Evolutionary conservation across 2,329 filamentous ascomycete genomes (phyloP).

Genomic region (Apiospora koreana): DNA sequence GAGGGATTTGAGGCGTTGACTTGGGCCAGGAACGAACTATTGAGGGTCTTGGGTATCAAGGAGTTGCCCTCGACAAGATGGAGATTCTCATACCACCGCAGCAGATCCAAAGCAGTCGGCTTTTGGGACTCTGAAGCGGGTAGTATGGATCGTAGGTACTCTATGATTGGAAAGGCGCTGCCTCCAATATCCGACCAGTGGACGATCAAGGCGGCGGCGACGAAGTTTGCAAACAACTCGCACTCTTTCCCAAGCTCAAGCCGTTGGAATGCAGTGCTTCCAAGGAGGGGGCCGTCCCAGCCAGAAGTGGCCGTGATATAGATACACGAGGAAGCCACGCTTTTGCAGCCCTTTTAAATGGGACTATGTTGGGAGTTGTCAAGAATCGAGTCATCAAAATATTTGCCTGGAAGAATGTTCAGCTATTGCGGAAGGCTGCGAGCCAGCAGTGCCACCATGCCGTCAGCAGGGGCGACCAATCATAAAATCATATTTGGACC

Average conservation of each 20-base stretch:
- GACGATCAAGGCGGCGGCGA: not conserved
- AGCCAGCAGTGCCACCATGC: not conserved
- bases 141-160: not conserved
- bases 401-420: not conserved
- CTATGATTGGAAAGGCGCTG: not conserved
- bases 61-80: not conserved
- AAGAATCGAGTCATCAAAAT: not conserved
- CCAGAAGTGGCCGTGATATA: not conserved
- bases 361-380: too few relatives aligned
- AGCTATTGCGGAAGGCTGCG: not conserved
- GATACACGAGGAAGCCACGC: not conserved
- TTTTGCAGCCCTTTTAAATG: too few relatives aligned
- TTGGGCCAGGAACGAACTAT: not conserved
- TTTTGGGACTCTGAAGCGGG: not conserved
- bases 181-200: not conserved
- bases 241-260: not conserved
- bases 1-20: not conserved
- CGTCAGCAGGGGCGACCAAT: not conserved
- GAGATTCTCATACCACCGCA: not conserved
- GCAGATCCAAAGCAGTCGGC: not conserved
- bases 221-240: not conserved
- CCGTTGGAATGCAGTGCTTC: not conserved
- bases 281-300: not conserved
- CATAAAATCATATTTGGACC: not conserved
- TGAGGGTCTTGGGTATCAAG: not conserved